Evolutionary conservation across 2,329 filamentous ascomycete species (phyloP).

Genomic region (Thyridium curvatum): DNA sequence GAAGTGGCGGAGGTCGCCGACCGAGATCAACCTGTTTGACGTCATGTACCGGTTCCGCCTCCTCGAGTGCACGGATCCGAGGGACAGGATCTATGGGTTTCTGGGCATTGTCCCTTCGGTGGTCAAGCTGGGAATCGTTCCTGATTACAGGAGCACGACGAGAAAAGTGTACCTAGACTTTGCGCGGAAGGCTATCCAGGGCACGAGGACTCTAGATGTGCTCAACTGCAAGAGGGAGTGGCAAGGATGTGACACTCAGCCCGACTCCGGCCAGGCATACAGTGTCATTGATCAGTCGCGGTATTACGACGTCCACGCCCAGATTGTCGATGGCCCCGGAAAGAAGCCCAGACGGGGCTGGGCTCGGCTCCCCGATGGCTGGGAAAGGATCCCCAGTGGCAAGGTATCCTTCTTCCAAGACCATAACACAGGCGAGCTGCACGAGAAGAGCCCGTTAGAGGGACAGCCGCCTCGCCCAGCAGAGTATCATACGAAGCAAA

Average conservation of each 20-base stretch:
- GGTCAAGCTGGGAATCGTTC: slow-evolving; percentile 2
- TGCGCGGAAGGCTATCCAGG: slow-evolving; percentile 5
- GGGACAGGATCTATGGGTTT: slow-evolving; percentile 11
- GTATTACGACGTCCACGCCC: slow-evolving; percentile 7
- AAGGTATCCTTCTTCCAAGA: too few relatives aligned
- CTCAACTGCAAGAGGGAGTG: slow-evolving; percentile 10
- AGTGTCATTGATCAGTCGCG: slow-evolving; percentile 8
- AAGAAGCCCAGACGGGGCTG: slow-evolving; percentile 4
- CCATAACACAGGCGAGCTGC: not conserved
- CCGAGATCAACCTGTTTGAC: not conserved
- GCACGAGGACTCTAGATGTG: slow-evolving; percentile 7
- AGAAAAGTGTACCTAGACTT: slow-evolving; percentile 5
- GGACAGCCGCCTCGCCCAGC: slow-evolving; percentile 3
- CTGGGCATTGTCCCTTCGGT: slow-evolving; percentile 8
- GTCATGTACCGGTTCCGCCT: slow-evolving; percentile 5
- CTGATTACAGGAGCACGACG: slow-evolving; percentile 6
- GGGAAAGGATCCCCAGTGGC: slow-evolving; percentile 6
- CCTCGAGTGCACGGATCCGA: slow-evolving; percentile 8
- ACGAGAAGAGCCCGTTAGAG: slow-evolving; percentile 1
- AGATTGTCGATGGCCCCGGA: slow-evolving; percentile 3
- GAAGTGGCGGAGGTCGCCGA: slow-evolving; percentile 2
- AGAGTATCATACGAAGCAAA: slow-evolving; percentile 4
- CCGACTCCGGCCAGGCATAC: slow-evolving; percentile 4
- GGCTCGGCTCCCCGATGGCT: slow-evolving; percentile 7
- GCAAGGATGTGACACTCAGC: slow-evolving; percentile 1